These are phyloP conservation scores for Allomyces macrogynus DNA, from an alignment of 192 early-diverging fungal species.

Conservation along the genomic window DNA sequence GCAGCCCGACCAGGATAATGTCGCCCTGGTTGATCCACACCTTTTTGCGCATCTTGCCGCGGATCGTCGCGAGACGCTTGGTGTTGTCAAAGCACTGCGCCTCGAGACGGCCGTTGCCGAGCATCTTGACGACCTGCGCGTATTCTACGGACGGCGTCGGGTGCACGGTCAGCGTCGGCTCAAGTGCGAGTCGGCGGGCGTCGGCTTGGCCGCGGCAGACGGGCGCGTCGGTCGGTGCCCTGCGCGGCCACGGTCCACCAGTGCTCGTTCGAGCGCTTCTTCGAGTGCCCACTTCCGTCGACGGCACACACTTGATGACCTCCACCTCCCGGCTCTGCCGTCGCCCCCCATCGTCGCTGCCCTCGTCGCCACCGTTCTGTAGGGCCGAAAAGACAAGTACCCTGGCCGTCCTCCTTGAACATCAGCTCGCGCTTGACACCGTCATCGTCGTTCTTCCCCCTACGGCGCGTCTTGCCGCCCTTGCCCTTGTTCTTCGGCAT, in stretches of 20 bases:
- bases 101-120: constrained; percentile 88
- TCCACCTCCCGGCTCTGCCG: too few relatives aligned
- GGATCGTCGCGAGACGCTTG: constrained; percentile 84
- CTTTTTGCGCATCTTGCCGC: constrained; percentile 96
- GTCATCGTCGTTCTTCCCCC: constrained; percentile 95
- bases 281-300: too few relatives aligned
- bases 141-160: constrained; percentile 40
- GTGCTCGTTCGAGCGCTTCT: too few relatives aligned
- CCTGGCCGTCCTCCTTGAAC: constrained; percentile 93
- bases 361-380: too few relatives aligned
- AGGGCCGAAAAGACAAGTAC: constrained; percentile 10
- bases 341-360: too few relatives aligned
- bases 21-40: constrained; percentile 87
- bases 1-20: constrained; percentile 66
- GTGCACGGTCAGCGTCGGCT: too few relatives aligned
- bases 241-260: too few relatives aligned
- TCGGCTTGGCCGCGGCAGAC: too few relatives aligned
- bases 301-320: too few relatives aligned
- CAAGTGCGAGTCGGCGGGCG: too few relatives aligned
- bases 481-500: constrained; percentile 98
- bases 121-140: constrained; percentile 80
- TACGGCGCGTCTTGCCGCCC: constrained; percentile 69
- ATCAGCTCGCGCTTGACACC: constrained; percentile 87
- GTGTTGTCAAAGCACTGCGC: constrained; percentile 73
- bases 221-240: too few relatives aligned